A percentile compares a stretch with the other conserved stretches of the same genome.
These are phyloP conservation scores for Chaetomiaceae sp. DNA, from an alignment of 2,329 filamentous ascomycete species.

Conservation along the genomic window DNA sequence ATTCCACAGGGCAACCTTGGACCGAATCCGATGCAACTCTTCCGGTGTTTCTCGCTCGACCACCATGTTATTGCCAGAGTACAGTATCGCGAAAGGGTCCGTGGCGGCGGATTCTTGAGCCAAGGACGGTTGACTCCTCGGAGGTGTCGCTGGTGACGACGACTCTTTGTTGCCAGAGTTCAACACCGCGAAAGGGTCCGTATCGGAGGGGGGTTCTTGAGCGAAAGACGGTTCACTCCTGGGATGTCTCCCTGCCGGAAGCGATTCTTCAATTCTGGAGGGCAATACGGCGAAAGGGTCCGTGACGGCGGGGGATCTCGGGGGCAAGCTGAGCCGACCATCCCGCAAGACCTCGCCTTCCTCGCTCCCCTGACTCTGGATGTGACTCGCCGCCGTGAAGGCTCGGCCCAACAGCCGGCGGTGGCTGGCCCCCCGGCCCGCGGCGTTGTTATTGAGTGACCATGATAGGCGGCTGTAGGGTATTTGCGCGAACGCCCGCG, in stretches of 20 bases:
- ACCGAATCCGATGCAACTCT: slow-evolving; percentile 11
- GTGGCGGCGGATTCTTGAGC: too few species aligned
- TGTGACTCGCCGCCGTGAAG: slow-evolving; percentile 2
- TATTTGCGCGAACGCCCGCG: slow-evolving; percentile 42
- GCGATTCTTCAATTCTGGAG: background rate
- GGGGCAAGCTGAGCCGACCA: background rate
- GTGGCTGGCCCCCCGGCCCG: slow-evolving; percentile 40
- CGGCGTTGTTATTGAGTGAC: slow-evolving; percentile 36
- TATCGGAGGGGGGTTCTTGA: too few species aligned
- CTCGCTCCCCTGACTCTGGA: background rate
- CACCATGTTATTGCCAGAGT: too few species aligned
- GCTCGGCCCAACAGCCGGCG: slow-evolving; percentile 21
- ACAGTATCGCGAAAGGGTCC: too few species aligned
- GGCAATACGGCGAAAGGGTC: background rate
- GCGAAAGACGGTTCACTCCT: too few species aligned
- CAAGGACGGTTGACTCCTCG: too few species aligned
- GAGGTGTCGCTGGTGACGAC: too few species aligned
- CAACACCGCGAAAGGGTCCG: too few species aligned
- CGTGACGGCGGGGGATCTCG: background rate
- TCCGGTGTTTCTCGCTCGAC: background rate
- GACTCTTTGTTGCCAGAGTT: too few species aligned
- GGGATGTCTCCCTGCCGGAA: background rate
- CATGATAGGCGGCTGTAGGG: slow-evolving; percentile 36
- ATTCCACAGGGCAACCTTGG: slow-evolving; percentile 17
- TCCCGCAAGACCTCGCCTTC: background rate